Evolutionary conservation across 441 rosid genomes (phyloP).

Genomic region (Erodium chrysanthum): DNA sequence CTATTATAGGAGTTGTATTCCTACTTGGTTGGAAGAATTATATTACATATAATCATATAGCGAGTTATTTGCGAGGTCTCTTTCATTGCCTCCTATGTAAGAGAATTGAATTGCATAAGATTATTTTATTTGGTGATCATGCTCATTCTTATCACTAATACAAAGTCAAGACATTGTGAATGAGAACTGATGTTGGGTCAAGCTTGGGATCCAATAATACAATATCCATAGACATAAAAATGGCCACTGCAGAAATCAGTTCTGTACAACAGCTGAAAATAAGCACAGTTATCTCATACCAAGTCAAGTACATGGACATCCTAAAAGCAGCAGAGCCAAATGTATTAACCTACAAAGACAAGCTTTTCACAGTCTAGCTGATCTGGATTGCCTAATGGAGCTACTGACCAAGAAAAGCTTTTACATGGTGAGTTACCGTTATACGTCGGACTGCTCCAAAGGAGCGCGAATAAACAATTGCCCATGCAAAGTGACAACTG

Average conservation of each 20-base stretch:
- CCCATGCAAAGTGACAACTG: conserved; percentile 84
- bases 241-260: background rate
- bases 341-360: background rate
- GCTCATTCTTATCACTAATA: no score
- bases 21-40: background rate
- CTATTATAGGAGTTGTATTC: background rate
- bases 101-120: background rate
- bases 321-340: background rate
- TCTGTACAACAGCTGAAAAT: background rate
- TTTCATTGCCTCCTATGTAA: background rate
- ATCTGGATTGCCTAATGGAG: background rate
- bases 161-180: background rate
- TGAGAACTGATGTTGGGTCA: background rate
- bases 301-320: no score
- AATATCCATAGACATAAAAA: background rate
- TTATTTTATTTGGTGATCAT: no score
- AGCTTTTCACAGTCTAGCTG: background rate
- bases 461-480: conserved; percentile 90
- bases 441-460: conserved; percentile 36
- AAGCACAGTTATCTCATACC: no score
- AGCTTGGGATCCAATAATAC: no score
- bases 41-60: background rate
- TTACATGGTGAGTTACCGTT: background rate
- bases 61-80: background rate
- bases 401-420: background rate